Base-by-base conservation (phyloP, 2,329 filamentous ascomycete genomes). In the Fusarium sp. region DNA sequence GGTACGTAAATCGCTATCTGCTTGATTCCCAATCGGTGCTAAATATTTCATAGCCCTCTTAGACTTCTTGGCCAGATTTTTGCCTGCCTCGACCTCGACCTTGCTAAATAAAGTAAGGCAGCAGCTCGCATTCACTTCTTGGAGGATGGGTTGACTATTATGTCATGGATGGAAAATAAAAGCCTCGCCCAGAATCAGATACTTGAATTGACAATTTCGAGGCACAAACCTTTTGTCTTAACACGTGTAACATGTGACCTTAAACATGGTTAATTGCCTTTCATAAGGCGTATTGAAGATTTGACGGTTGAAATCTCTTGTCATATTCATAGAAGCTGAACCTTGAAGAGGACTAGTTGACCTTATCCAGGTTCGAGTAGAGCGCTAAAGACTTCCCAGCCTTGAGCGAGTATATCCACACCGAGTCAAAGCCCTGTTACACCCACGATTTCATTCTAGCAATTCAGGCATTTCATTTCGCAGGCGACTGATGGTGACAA, bases 131-230 rank as follows among this genome's bases (percentile, higher is more conserved):
- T 26, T 51, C 38, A 24, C 24, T 65, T 44, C 38, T 61, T 39
- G 54, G n/a, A 63, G 55, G 61, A 28, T 34, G 14, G 26, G 10
- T 44, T 57, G 38, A 44, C 24, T 36, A 17, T 36, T 0, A 38
- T 62, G 38, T 45, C 39, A 24, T 0, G 8, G 26, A 52, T 20
- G 20, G 12, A 4, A 8, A 3, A 34, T 3, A 62, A 65, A 38
- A n/a, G 47, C 57, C 57, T 62, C 20, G 1, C 6, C 11, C 28
- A 38, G 1, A 34, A 20, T 32, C 57, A 26, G 20, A n/a, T 52
- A 47, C 62, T 62, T 39, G 11, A 65, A 65, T 65, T 65, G 39
- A 65, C 18, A 45, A 62, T 20, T 1, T 39, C 28, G 47, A 52
- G 57, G 57, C 45, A 26, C 24, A n/a, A 12, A 6, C n/a, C 4